These are phyloP conservation scores for Priceomyces castillae DNA, from an alignment of 805 yeast genomes.

Conservation along the genomic window DNA sequence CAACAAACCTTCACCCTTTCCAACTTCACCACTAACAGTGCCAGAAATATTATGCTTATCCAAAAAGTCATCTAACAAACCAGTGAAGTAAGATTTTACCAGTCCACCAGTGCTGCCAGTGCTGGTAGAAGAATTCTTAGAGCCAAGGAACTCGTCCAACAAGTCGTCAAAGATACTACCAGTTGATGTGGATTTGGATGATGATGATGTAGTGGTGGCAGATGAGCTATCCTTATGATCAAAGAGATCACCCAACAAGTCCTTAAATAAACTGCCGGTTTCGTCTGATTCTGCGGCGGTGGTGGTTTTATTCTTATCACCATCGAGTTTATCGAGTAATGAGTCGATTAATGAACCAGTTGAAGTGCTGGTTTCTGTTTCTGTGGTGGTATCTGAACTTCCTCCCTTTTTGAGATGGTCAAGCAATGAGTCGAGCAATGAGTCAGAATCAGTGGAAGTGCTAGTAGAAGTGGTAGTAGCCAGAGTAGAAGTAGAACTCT, in stretches of 20 bases:
- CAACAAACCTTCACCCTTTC: background rate
- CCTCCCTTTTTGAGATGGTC: too few species aligned
- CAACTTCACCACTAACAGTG: background rate
- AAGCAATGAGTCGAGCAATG: background rate
- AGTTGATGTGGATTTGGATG: conserved; percentile 10
- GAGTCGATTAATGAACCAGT: conserved; percentile 8
- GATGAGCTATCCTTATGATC: conserved; percentile 9
- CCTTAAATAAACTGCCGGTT: conserved; percentile 10
- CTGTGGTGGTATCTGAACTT: too few species aligned
- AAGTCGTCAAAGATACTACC: conserved; percentile 10
- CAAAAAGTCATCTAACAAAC: conserved; percentile 2
- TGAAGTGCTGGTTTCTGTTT: conserved; percentile 1
- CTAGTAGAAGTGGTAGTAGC: background rate
- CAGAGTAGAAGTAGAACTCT: too few species aligned
- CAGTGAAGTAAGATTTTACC: background rate
- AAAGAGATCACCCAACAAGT: conserved; percentile 13
- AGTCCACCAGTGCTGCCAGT: conserved; percentile 1
- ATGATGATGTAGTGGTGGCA: conserved; percentile 7
- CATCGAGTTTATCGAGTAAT: conserved; percentile 1
- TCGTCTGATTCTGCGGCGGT: conserved; percentile 6
- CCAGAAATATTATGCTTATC: conserved; percentile 1
- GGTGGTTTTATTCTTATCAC: conserved; percentile 2
- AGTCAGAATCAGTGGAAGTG: background rate
- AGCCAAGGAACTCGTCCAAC: conserved; percentile 10
- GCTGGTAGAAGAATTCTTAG: conserved; percentile 1